These are phyloP conservation scores for Helminthosporium solani DNA, from an alignment of 2,329 filamentous ascomycete species.

Conservation along the genomic window DNA sequence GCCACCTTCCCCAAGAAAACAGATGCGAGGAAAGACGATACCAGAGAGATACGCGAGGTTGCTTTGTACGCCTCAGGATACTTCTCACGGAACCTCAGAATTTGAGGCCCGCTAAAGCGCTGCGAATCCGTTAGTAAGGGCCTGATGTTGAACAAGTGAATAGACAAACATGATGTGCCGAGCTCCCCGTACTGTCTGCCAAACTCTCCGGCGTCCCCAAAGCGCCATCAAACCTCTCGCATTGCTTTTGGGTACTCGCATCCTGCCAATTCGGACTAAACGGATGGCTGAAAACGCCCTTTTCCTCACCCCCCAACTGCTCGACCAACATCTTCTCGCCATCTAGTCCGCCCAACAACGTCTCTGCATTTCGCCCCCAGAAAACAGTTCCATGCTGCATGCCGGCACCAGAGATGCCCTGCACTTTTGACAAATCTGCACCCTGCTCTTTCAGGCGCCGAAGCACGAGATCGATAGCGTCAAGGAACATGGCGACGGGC, in stretches of 20 bases:
- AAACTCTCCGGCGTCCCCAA: conserved; percentile 68
- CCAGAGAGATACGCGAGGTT: conserved; percentile 84
- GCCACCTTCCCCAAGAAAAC: conserved; percentile 82
- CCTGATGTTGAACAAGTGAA: neutral
- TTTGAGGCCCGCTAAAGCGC: conserved; percentile 97
- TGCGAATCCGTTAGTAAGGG: conserved; percentile 39
- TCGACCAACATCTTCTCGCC: conserved; percentile 63
- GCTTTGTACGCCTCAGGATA: conserved; percentile 77
- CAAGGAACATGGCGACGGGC: conserved; percentile 91
- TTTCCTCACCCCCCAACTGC: conserved; percentile 59
- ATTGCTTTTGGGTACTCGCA: conserved; percentile 88
- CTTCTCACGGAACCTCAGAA: conserved; percentile 79
- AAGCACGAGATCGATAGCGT: conserved; percentile 85
- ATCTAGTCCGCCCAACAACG: conserved; percentile 62
- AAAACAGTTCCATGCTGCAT: conserved; percentile 99
- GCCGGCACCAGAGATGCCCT: conserved; percentile 84
- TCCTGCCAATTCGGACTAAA: conserved; percentile 98
- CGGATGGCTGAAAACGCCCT: conserved; percentile 73
- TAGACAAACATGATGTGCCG: conserved; percentile 80
- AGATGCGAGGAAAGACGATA: conserved; percentile 93
- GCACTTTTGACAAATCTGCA: conserved; percentile 72
- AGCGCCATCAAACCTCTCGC: conserved; percentile 77
- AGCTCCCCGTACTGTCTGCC: conserved; percentile 81
- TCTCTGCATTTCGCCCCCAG: conserved; percentile 73
- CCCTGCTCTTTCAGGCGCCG: conserved; percentile 67